phyloP scores from a whole-genome alignment of 257 asterid genomes.

The Solanum piurae region DNA sequence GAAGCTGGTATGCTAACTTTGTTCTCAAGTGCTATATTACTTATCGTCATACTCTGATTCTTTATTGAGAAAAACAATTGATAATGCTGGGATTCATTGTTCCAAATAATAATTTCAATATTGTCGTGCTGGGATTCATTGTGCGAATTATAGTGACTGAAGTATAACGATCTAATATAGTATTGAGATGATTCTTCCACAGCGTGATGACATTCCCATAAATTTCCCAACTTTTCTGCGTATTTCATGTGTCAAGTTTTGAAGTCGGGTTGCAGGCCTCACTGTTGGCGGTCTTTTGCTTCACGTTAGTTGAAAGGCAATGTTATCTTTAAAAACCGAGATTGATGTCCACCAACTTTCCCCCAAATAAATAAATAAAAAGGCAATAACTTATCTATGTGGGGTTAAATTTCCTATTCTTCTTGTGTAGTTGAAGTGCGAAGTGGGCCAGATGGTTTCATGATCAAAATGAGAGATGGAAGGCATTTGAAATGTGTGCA shows the following conservation, averaged over 20 bases:
- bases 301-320: background rate
- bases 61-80: background rate
- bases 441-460: slow-evolving; percentile 92
- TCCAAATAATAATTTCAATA: background rate
- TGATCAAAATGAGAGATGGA: slow-evolving; percentile 97
- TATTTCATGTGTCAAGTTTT: background rate
- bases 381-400: background rate
- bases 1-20: slow-evolving; percentile 66
- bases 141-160: background rate
- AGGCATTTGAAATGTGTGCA: slow-evolving; percentile 67
- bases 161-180: background rate
- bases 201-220: background rate
- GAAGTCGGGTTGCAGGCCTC: background rate
- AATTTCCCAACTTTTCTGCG: background rate
- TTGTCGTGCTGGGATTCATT: background rate
- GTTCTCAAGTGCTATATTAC: background rate
- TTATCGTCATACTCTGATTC: background rate
- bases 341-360: background rate
- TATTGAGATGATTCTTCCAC: background rate
- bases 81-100: background rate
- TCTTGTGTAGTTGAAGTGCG: slow-evolving; percentile 73
- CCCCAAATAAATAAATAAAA: background rate
- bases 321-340: background rate
- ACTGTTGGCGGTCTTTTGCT: background rate
- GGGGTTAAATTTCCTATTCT: background rate